Conservation (phyloP, 2,329 filamentous ascomycete species). For the Xylaria sp. region DNA sequence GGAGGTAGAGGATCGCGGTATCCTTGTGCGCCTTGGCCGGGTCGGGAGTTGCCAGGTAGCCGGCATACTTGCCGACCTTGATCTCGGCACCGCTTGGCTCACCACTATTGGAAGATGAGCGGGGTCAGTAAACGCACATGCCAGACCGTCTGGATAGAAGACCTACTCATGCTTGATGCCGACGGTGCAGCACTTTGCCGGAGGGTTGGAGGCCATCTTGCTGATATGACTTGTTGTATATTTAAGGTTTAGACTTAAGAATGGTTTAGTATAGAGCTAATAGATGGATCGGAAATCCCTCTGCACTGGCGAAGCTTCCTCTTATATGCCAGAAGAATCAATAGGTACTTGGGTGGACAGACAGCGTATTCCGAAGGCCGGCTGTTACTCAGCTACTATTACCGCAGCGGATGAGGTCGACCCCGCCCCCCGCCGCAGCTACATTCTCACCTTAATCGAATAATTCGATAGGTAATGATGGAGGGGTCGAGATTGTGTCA, state of each 20-base stretch:
- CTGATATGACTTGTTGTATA: conserved; percentile 2
- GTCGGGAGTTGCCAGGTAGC: conserved; percentile 61
- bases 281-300: not conserved
- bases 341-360: too few species aligned
- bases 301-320: not conserved
- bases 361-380: not conserved
- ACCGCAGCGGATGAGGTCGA: not conserved
- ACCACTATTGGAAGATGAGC: conserved; percentile 52
- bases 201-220: conserved; percentile 64
- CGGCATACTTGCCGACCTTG: conserved; percentile 59
- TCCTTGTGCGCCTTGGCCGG: conserved; percentile 51
- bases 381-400: not conserved
- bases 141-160: conserved; percentile 24
- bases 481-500: conserved; percentile 21
- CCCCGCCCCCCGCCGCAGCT: conserved; percentile 11
- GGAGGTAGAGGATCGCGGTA: conserved; percentile 57
- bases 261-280: not conserved
- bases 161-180: conserved; percentile 65
- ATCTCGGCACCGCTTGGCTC: conserved; percentile 57
- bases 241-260: not conserved
- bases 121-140: conserved; percentile 11
- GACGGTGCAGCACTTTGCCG: conserved; percentile 62
- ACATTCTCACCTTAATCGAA: conserved; percentile 5
- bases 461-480: not conserved
- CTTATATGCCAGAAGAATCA: not conserved